Percentiles rank a stretch among this genome's conserved stretches.
Conservation (phyloP, 2,329 filamentous ascomycete species). For the Fusarium sp. region DNA sequence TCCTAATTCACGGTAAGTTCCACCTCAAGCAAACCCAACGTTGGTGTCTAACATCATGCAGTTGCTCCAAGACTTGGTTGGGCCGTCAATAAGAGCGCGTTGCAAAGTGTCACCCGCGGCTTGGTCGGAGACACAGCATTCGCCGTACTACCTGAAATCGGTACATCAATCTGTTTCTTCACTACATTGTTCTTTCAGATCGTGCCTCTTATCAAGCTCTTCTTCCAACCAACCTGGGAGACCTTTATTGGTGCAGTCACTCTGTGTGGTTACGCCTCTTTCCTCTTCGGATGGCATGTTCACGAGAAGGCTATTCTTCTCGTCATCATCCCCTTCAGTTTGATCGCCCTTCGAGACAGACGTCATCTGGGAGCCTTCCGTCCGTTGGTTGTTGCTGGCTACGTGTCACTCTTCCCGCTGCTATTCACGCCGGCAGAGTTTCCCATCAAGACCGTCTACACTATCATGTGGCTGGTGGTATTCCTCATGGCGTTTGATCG, state of each 20-base stretch:
- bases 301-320: slow-evolving; percentile 97
- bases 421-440: slow-evolving; percentile 94
- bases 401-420: slow-evolving; percentile 94
- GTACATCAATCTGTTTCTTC: slow-evolving; percentile 81
- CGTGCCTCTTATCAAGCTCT: slow-evolving; percentile 85
- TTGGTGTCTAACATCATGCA: slow-evolving; percentile 52
- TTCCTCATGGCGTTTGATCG: slow-evolving; percentile 90
- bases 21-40: neutral
- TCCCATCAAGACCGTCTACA: slow-evolving; percentile 93
- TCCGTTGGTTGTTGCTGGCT: slow-evolving; percentile 90
- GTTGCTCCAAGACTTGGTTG: slow-evolving; percentile 87
- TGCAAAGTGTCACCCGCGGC: slow-evolving; percentile 91
- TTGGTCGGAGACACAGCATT: slow-evolving; percentile 95
- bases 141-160: slow-evolving; percentile 89
- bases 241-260: slow-evolving; percentile 91
- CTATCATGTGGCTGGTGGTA: slow-evolving; percentile 88
- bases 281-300: slow-evolving; percentile 98
- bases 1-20: slow-evolving; percentile 80
- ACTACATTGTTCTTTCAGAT: slow-evolving; percentile 87
- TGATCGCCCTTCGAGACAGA: slow-evolving; percentile 90
- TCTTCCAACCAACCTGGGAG: slow-evolving; percentile 84
- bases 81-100: slow-evolving; percentile 76
- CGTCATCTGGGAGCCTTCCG: slow-evolving; percentile 92
- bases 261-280: slow-evolving; percentile 94
- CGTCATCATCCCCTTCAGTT: slow-evolving; percentile 93